Evolutionary conservation across 805 yeast species (phyloP), one percentile per base, ranked within the genome.

Genomic region (Ogataea pignaliae): DNA sequence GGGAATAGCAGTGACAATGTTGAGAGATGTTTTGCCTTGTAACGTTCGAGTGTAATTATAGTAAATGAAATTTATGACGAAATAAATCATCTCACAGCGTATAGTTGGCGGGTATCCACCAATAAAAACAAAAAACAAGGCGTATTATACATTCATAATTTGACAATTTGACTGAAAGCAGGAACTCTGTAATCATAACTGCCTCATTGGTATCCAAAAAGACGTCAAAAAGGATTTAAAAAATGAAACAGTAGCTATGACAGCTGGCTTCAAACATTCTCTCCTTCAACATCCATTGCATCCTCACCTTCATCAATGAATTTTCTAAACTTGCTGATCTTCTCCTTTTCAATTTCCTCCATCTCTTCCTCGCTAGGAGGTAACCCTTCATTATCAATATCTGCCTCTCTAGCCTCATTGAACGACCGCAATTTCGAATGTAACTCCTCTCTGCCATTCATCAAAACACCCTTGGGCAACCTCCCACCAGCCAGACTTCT

Each of bases 371-470:
- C 66, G 4, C 81, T 64, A 3, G 98, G 98, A 1, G 99, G 99
- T 58, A 91, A 63, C 18, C 86, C 84, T 70, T 91, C 99, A 63
- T 91, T 93, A 34, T 72, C 73, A 54, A 84, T 61, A 68, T 91
- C 99, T 4, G 87, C 87, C 45, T 66, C 71, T 53, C 82, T 76
- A 3, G 97, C 98, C 41, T 86, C 93, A 54, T 86, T 90, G 60
- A 91, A 91, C 7, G 85, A 73, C 26, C 72, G 64, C 32, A 91
- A 76, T 6, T 86, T 79, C 41, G 74, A 75, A 50, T 80, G 77
- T 52, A 91, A 75, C 30, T 91, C 93, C 51, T 87, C 89, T 14
- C 84, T 65, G 5, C 97, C 97, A 52, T 87, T 81, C 56, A 88
- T 72, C 42, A 91, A 71, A 6, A 95, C 79, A 17, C 96, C 97